Evolutionary conservation across 164 flowering plant genomes (phyloP), one percentile per base, ranked within the genome.

Genomic region (Kalanchoe fedtschenkoi): DNA sequence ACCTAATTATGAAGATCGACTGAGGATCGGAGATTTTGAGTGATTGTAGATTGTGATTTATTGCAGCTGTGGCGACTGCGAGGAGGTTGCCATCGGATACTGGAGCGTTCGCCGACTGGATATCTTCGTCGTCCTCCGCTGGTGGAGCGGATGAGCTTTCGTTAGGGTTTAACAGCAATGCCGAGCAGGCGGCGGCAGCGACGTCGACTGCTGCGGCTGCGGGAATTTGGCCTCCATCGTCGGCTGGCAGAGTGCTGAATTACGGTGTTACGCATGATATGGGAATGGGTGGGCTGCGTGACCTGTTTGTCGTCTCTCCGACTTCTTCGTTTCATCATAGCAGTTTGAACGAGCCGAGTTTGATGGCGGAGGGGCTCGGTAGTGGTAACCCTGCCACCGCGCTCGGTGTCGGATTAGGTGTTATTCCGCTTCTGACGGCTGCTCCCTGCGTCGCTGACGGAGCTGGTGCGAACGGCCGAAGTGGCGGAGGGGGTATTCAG

Each of bases 51-150:
- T n/a, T n/a, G n/a, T n/a, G 80, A n/a, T n/a, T n/a, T n/a, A n/a
- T n/a, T n/a, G n/a, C n/a, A n/a, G 78, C 72, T 83, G 96, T 89
- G 96, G 92, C 96, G 80, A 74, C 87, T 70, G 69, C 87, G 47
- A 76, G 89, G 79, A 74, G 87, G 60, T 64, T 75, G 32, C 64
- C 77, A 17, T 81, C 88, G 33, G 84, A 83, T 64, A 70, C 88
- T 15, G 96, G 88, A 43, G 91, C 87, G 34, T 83, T 85, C 61
- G 88, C 91, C 19, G 91, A 85, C 67, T 89, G 96, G 93, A 85
- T 79, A 15, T 70, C 87, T 44, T 72, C 91, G 0, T 71, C 88
- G n/a, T 71, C 88, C n/a, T n/a, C 88, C 24, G 42, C 90, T 55
- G 43, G 74, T 17, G 14, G 14, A 5, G 47, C 62, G 9, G 87